These are phyloP conservation scores for Pulveroboletus frians DNA, from an alignment of 768 basidiomycete genomes.

Conservation along the genomic window DNA sequence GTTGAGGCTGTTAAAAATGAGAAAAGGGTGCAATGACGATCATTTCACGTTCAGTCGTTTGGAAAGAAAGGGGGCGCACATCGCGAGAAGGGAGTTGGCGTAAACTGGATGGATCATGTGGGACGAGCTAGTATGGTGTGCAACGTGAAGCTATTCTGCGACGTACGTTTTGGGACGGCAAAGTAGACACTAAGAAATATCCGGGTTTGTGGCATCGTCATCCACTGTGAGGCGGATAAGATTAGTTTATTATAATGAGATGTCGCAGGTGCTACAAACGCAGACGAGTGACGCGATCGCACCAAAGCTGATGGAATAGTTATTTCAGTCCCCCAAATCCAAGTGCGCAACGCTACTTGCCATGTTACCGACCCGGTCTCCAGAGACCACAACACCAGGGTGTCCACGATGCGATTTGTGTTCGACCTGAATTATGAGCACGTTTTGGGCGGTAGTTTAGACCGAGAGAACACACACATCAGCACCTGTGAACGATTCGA, in stretches of 20 bases:
- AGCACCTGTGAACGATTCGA: slow-evolving; percentile 34
- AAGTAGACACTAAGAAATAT: slow-evolving; percentile 23
- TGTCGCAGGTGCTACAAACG: slow-evolving; percentile 4
- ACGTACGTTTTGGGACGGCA: slow-evolving; percentile 20
- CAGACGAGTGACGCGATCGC: slow-evolving; percentile 15
- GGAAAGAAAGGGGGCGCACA: slow-evolving; percentile 7
- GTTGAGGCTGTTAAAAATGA: slow-evolving; percentile 13
- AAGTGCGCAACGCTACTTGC: neutral
- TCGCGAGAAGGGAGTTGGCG: slow-evolving; percentile 24
- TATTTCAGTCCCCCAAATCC: neutral
- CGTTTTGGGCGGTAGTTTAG: neutral
- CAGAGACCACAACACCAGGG: slow-evolving; percentile 16
- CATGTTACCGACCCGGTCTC: slow-evolving; percentile 21
- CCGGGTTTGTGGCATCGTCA: slow-evolving; percentile 17
- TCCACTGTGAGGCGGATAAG: slow-evolving; percentile 10
- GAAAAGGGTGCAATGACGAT: neutral
- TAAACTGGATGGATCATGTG: slow-evolving; percentile 8
- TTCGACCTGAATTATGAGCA: slow-evolving; percentile 2
- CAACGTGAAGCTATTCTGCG: neutral
- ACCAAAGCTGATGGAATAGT: slow-evolving; percentile 5
- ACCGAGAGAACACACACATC: slow-evolving; percentile 23
- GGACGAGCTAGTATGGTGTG: neutral
- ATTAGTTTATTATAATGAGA: neutral
- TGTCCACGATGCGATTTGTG: slow-evolving; percentile 21
- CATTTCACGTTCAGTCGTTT: neutral